These are phyloP conservation scores for Penicillium vulpinum DNA, from an alignment of 2,329 filamentous ascomycete species.

Conservation along the genomic window DNA sequence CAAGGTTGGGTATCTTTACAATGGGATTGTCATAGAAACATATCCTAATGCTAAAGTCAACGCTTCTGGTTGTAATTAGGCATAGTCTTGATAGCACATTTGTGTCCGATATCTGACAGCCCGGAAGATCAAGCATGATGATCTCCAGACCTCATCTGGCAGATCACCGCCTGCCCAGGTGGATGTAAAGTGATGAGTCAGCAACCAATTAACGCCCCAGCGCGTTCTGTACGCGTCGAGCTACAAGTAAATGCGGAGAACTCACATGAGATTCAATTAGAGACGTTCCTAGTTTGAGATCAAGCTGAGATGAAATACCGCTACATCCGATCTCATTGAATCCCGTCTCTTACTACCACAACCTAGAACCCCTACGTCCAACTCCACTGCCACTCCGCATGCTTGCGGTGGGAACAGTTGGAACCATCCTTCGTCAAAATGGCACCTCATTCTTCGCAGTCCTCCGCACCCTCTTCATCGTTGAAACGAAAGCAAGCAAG, in stretches of 20 bases:
- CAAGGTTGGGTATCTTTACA: background rate
- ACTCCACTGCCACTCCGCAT: background rate
- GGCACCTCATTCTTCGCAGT: slow-evolving; percentile 37
- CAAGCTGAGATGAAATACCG: background rate
- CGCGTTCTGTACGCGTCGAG: slow-evolving; percentile 39
- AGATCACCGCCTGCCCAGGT: no score
- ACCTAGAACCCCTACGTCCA: background rate
- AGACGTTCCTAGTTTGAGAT: background rate
- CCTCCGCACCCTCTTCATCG: slow-evolving; percentile 34
- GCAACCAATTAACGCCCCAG: slow-evolving; percentile 26
- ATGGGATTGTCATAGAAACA: background rate
- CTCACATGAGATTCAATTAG: background rate
- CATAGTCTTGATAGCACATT: background rate
- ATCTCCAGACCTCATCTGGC: background rate
- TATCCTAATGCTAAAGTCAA: background rate
- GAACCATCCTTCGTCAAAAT: slow-evolving; percentile 20
- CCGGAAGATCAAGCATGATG: background rate
- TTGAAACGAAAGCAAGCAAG: slow-evolving; percentile 61
- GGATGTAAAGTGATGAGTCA: slow-evolving; percentile 21
- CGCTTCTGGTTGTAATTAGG: background rate
- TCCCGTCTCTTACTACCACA: background rate
- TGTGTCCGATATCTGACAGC: background rate
- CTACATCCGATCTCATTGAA: background rate
- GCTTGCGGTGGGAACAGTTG: background rate
- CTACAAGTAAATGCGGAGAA: slow-evolving; percentile 21